Base-by-base conservation (phyloP, 2,329 filamentous ascomycete species). In the Arachnopeziza araneosa region DNA sequence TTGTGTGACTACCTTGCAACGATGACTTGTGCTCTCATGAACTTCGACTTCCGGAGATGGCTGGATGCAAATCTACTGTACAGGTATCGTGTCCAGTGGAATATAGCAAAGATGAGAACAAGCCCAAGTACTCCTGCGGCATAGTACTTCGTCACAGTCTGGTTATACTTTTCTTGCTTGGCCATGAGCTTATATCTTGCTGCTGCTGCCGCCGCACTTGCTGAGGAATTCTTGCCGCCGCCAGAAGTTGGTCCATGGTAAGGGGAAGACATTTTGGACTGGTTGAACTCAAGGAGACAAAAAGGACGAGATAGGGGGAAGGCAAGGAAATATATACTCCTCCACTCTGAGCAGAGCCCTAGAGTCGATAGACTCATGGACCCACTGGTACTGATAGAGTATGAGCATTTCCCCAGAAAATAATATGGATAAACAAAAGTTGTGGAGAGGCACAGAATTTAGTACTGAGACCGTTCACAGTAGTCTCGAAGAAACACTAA, bases 31-130 rank as follows among this genome's bases (percentile, higher is more conserved):
- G 26, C 51, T 51, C 56, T 66, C 50, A 67, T 61, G 32, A 64
- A 23, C 12, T 54, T 59, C 5, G 60, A 64, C 21, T 60, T 56
- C 48, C 52, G 64, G 3, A 64, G 19, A 24, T 48, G 24, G 53
- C 53, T 66, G 8, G 62, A 55, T 24, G 59, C 60, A 63, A 64
- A 63, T 49, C 62, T 60, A 54, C 59, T 62, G 23, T 67, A 67
- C 2, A 67, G 23, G 44, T 63, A 61, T 22, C 64, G 55, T 52
- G 49, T 62, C 64, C 66, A 68, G 51, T 67, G 62, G 22, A 66
- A 64, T 1, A 66, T 50, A 19, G 64, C 54, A 24, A 68, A 67
- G 3, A 70, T 48, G 3, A 61, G 44, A 14, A 68, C 65, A 12
- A 70, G 54, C 1, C 61, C 66, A 12, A 53, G 26, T 51, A 68